Evolutionary conservation across 1,284 basidiomycete species (phyloP).

Genomic region (Apiotrichum siamense): DNA sequence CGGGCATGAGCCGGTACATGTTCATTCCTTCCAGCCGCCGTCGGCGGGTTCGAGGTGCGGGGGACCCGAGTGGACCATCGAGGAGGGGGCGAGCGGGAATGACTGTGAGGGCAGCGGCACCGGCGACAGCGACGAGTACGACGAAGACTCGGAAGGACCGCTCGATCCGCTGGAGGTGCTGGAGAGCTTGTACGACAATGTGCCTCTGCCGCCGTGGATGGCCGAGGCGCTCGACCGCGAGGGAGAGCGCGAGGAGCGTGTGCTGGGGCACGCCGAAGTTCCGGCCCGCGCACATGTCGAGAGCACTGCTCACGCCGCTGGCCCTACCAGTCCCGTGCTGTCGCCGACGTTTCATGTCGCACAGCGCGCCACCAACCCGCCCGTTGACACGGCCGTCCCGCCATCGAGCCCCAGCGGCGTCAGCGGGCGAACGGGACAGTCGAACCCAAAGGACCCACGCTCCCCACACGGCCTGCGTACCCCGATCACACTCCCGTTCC

Average conservation of each 20-base stretch:
- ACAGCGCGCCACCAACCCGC: too few species aligned
- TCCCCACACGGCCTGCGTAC: not conserved
- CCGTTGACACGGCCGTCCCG: too few species aligned
- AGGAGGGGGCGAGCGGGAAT: not conserved
- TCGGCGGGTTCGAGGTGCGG: not conserved
- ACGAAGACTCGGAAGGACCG: conserved; percentile 3
- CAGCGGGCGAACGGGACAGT: too few species aligned
- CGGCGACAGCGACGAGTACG: not conserved
- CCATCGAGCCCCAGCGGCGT: too few species aligned
- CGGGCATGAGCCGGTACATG: too few species aligned
- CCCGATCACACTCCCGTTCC: not conserved
- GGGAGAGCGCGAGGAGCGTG: too few species aligned
- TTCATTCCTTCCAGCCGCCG: too few species aligned
- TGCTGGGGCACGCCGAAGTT: too few species aligned
- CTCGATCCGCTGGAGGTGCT: conserved; percentile 12
- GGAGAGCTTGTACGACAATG: conserved; percentile 10
- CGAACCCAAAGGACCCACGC: not conserved
- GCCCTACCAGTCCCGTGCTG: too few species aligned
- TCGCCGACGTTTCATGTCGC: too few species aligned
- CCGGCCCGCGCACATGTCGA: too few species aligned
- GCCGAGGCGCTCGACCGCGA: not conserved
- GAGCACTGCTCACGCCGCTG: too few species aligned
- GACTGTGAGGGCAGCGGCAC: not conserved
- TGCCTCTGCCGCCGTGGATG: conserved; percentile 3
- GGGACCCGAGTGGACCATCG: not conserved